phyloP scores from a whole-genome alignment of 306 rosid genomes.

The Casuarina cunninghamiana region DNA sequence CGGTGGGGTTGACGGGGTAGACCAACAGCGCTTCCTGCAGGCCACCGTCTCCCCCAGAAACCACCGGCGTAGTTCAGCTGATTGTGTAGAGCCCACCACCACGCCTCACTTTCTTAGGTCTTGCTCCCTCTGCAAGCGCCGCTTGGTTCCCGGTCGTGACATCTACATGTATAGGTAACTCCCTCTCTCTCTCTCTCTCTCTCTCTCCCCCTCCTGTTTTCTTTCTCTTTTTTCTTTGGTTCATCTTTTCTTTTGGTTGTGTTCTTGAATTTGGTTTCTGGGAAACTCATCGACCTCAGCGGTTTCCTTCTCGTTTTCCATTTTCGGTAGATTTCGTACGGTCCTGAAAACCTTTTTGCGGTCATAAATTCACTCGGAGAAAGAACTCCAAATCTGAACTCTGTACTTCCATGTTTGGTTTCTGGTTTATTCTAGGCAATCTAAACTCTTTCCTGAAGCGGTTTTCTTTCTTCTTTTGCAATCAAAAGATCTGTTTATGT shows the following conservation, averaged over 20 bases:
- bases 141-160: conserved; percentile 71
- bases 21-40: conserved; percentile 35
- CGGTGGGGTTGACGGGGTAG: conserved; percentile 32
- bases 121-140: conserved; percentile 79
- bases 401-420: no score
- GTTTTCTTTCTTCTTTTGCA: neutral
- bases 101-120: conserved; percentile 55
- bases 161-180: conserved; percentile 87
- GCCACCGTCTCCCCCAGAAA: conserved; percentile 44
- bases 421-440: no score
- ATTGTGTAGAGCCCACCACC: conserved; percentile 30
- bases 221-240: neutral
- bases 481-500: neutral
- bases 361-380: no score
- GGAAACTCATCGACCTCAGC: no score
- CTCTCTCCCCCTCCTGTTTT: no score
- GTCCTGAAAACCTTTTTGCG: no score
- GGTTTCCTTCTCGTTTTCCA: no score
- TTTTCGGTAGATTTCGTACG: no score
- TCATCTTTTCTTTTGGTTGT: no score
- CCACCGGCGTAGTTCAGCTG: conserved; percentile 39
- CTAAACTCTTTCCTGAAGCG: neutral
- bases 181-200: neutral
- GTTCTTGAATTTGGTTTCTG: no score
- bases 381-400: no score